Conservation (phyloP, 129 eudicot species). For the Flaveria bidentis region DNA sequence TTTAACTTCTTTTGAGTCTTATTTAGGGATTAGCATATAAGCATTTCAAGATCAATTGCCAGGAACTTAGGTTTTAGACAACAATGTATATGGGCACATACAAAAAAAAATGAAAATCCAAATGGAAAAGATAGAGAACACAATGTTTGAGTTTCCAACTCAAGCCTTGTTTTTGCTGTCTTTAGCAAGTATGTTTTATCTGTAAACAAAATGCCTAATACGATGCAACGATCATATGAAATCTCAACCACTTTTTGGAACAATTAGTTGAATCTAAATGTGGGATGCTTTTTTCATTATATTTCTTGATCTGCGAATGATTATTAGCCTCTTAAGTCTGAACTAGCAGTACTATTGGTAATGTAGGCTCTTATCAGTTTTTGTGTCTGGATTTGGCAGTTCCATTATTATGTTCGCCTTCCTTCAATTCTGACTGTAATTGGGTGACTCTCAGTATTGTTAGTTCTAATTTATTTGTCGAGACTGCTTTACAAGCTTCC, state of each 20-base stretch:
- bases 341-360: not conserved
- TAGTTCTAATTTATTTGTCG: no score
- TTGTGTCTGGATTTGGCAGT: conserved; percentile 9
- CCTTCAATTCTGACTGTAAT: not conserved
- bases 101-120: not conserved
- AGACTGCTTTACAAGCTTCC: not conserved
- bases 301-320: not conserved
- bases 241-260: not conserved
- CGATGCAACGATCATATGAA: not conserved
- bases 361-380: conserved; percentile 8
- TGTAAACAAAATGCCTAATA: not conserved
- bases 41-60: not conserved
- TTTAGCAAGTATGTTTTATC: not conserved
- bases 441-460: not conserved
- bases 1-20: not conserved
- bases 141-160: conserved; percentile 6
- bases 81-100: not conserved
- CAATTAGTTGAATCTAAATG: not conserved
- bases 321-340: conserved; percentile 2
- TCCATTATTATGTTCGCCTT: conserved; percentile 4
- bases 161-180: not conserved
- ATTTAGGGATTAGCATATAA: not conserved
- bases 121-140: conserved; percentile 12
- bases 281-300: not conserved
- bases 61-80: not conserved